These are phyloP conservation scores for Berberis vulgaris DNA, from an alignment of 164 flowering plant species.

Conservation along the genomic window DNA sequence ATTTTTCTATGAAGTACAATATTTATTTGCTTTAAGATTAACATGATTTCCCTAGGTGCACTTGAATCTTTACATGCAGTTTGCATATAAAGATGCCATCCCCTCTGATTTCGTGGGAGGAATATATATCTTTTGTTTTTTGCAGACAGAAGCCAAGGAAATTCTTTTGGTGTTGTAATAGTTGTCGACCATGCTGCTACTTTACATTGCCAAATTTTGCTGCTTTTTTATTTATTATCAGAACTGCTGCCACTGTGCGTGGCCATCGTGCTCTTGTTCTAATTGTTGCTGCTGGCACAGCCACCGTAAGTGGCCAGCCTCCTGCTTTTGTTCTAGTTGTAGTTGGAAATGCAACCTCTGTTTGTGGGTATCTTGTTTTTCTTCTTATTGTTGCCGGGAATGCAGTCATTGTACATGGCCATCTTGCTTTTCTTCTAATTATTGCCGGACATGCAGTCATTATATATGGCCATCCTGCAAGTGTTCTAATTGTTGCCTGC, in stretches of 20 bases:
- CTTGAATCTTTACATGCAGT: not conserved
- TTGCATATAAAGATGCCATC: slow-evolving; percentile 2
- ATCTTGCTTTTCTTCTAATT: slow-evolving; percentile 22
- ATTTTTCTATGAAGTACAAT: not conserved
- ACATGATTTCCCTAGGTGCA: not conserved
- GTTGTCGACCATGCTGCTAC: not conserved
- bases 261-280: slow-evolving; percentile 3
- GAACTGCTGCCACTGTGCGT: slow-evolving; percentile 2
- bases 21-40: not conserved
- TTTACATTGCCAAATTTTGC: not conserved
- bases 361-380: slow-evolving; percentile 13
- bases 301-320: not conserved
- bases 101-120: slow-evolving; percentile 7
- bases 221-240: not conserved
- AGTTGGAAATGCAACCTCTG: not conserved
- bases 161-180: not conserved
- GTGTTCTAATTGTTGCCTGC: slow-evolving; percentile 9
- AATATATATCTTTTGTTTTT: slow-evolving; percentile 12
- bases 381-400: slow-evolving; percentile 11
- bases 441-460: slow-evolving; percentile 5
- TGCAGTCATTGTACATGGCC: slow-evolving; percentile 3
- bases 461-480: slow-evolving; percentile 13
- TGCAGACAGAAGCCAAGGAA: slow-evolving; percentile 29
- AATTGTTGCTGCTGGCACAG: not conserved
- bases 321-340: slow-evolving; percentile 6